Percentiles rank a stretch among this genome's conserved stretches.
Evolutionary conservation across 257 asterid genomes (phyloP).

Genomic region (Fraxinus pennsylvanica): DNA sequence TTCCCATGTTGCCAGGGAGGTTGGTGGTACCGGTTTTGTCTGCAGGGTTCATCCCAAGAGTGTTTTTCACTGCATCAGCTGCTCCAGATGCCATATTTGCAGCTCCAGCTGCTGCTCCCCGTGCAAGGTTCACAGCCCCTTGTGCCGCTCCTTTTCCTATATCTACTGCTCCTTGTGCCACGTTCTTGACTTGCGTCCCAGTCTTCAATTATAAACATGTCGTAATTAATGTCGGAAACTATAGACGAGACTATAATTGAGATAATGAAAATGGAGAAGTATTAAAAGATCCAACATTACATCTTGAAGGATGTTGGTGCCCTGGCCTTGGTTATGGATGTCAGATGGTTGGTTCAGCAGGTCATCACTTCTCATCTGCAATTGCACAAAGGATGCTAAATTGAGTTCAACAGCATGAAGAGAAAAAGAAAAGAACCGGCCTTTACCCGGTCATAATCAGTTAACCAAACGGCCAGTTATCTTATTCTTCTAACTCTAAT

Average conservation of each 20-base stretch:
- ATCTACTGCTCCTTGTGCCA: conserved; percentile 62
- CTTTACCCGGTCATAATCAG: neutral
- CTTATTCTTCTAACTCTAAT: too few relatives aligned
- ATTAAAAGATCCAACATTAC: conserved; percentile 32
- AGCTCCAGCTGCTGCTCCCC: conserved; percentile 50
- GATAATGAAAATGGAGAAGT: neutral
- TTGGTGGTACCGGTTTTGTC: neutral
- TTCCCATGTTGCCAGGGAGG: neutral
- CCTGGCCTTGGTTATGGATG: conserved; percentile 36
- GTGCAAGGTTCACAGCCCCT: conserved; percentile 51
- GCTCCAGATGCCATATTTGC: conserved; percentile 60
- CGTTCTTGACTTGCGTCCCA: conserved; percentile 42
- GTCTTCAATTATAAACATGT: conserved; percentile 28
- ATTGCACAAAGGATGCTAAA: neutral
- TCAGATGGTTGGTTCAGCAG: conserved; percentile 35
- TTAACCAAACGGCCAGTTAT: neutral
- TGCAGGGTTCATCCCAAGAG: conserved; percentile 44
- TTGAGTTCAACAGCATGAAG: neutral
- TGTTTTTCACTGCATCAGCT: conserved; percentile 61
- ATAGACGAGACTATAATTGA: too few relatives aligned
- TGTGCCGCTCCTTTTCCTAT: conserved; percentile 50
- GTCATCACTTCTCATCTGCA: conserved; percentile 60
- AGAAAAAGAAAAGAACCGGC: neutral
- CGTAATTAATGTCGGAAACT: too few relatives aligned
- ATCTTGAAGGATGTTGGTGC: conserved; percentile 56